Evolutionary conservation across 257 asterid genomes (phyloP), one percentile per base, ranked within the genome.

Genomic region (Solanum raphanifolium): DNA sequence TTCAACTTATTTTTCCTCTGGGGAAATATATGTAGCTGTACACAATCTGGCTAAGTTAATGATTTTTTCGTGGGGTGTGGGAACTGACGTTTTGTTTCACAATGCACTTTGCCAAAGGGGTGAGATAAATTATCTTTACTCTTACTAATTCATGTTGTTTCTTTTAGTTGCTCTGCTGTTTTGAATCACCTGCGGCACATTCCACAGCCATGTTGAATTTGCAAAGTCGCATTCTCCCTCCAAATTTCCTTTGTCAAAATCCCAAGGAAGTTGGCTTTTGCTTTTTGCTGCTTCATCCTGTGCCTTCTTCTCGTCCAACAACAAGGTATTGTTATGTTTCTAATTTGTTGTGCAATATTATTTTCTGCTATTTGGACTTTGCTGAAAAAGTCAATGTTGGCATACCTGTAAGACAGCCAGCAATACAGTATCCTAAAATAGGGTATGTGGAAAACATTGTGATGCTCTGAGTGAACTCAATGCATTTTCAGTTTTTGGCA

Each of bases 231-330:
- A 90, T 94, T 46, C 90, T 94, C 29, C 94, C 97, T 48, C 92
- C 95, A n/a, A 41, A 74, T 76, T 93, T 94, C 69, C 90, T 91
- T 58, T 90, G 86, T 35, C 88, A 85, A 78, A 86, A 31, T 88
- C 93, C 93, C 0, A 87, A 88, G 88, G 95, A 94, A 90, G 93
- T 94, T 88, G 93, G 91, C 48, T 89, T 93, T 81, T 93, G 97
- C 88, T 83, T 93, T 83, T 90, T 91, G 95, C 35, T 94, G 73
- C 94, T 93, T 38, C 93, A 92, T 79, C 95, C 95, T 10, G 87
- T 88, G 62, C 92, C 93, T 73, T 90, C 94, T n/a, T 91, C 84
- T 39, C 94, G 97, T 38, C 97, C 97, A 32, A 91, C 93, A 38
- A 89, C 92, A 74, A 90, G 93, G 97, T 94, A 89, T 83, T 66